A percentile compares a stretch with the other conserved stretches of the same genome.
Conservation (phyloP, 306 rosid species). For the Dalbergia cochinchinensis region DNA sequence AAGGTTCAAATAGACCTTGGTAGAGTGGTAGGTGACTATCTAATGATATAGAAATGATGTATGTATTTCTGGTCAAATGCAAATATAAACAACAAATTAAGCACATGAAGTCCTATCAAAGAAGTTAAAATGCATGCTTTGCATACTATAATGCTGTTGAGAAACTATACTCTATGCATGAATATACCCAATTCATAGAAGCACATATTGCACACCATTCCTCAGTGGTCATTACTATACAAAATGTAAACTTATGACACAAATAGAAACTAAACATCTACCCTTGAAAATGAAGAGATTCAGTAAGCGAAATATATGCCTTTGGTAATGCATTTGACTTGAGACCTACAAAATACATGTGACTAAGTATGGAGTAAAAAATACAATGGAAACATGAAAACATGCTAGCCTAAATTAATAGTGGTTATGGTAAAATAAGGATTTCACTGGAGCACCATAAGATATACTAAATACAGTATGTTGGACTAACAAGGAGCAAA, state of each 20-base stretch:
- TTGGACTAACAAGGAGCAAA: slow-evolving; percentile 44
- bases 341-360: slow-evolving; percentile 45
- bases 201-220: neutral
- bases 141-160: slow-evolving; percentile 3
- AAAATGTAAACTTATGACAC: neutral
- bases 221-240: neutral
- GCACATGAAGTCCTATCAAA: neutral
- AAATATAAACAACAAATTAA: neutral
- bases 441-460: slow-evolving; percentile 48
- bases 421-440: slow-evolving; percentile 32
- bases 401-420: slow-evolving; percentile 10
- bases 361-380: neutral
- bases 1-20: neutral
- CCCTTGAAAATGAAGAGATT: slow-evolving; percentile 14
- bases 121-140: slow-evolving; percentile 9
- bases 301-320: slow-evolving; percentile 30
- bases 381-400: slow-evolving; percentile 31
- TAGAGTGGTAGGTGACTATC: neutral
- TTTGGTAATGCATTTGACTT: slow-evolving; percentile 33
- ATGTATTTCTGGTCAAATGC: neutral
- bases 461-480: slow-evolving; percentile 24
- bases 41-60: neutral
- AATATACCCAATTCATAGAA: slow-evolving; percentile 23
- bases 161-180: neutral
- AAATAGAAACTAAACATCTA: slow-evolving; percentile 5